Evolutionary conservation across 1,284 basidiomycete species (phyloP).

Genomic region (Naganishia sp.): DNA sequence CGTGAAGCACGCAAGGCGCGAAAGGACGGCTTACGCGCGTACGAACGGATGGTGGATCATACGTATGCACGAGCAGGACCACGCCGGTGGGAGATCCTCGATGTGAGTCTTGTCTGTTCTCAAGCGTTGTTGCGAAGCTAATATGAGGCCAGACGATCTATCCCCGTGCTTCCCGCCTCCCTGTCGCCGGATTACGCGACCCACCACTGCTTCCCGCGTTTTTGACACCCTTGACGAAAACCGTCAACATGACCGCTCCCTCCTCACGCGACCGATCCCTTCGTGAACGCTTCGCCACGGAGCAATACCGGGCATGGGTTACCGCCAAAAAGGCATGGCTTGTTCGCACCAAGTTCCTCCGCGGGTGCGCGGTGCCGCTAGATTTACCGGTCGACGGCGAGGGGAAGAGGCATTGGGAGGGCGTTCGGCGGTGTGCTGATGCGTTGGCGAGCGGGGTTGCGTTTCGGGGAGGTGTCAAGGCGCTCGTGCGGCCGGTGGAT

Average conservation of each 20-base stretch:
- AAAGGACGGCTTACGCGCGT: constrained; percentile 7
- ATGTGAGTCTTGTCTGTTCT: constrained; percentile 1
- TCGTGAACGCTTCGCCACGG: background rate
- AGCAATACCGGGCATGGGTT: background rate
- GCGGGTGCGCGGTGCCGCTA: constrained; percentile 14
- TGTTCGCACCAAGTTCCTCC: constrained; percentile 10
- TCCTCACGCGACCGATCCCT: constrained; percentile 1
- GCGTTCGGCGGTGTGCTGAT: background rate
- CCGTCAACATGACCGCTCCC: constrained; percentile 11
- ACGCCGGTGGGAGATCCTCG: constrained; percentile 19
- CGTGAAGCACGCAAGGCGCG: background rate
- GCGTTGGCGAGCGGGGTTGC: background rate
- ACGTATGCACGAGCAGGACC: constrained; percentile 25
- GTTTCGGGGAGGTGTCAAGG: background rate
- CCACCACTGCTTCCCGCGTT: constrained; percentile 3
- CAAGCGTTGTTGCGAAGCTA: background rate
- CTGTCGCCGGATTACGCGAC: too few species aligned
- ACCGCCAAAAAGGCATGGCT: constrained; percentile 5
- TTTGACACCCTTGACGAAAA: background rate
- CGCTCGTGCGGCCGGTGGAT: too few species aligned
- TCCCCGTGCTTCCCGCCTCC: background rate
- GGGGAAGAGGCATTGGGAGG: background rate
- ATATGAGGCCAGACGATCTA: background rate
- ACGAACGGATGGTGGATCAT: constrained; percentile 16
- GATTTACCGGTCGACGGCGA: background rate